Evolutionary conservation across 805 yeast genomes (phyloP), one percentile per base, ranked within the genome.

Genomic region (Cyberlindnera maritima): DNA sequence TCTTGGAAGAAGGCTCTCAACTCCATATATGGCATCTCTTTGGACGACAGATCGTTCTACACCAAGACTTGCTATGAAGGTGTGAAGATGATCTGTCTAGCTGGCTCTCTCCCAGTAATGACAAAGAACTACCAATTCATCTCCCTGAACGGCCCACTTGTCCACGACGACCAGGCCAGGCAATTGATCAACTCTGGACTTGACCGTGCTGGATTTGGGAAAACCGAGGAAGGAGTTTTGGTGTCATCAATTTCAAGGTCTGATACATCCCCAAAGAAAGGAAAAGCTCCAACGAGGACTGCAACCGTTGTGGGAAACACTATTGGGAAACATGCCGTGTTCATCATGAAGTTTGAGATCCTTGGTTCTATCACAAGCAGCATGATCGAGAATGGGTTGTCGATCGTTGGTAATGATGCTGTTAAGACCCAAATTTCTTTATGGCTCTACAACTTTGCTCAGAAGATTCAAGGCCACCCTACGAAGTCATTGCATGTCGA

Each of bases 111-210:
- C 0, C 67, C 76, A 1, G 49, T 62, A 1, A 67, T 66, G 44
- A 57, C 72, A 0, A 70, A 63, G 36, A 49, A 55, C 1, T 65
- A 68, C 46, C 86, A 80, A 53, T 72, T 67, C 42, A 53, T 79
- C 1, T 75, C 68, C 43, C 52, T 77, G 19, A 79, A 81, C 57
- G 69, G 69, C 3, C 62, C 75, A 20, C 8, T 37, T 44, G 46
- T 54, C 13, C 41, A 36, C 21, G 44, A 46, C 37, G 41, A 32
- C 3, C 47, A 44, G 4, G 18, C 69, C 10, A 23, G 37, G 2
- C 54, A 49, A 17, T 40, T 21, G 0, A 50, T 71, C 12, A 65
- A 65, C 41, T 54, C 50, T 29, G 19, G 51, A 7, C 69, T 70
- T 45, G 31, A 36, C 11, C 40, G 53, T 43, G 29, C 63, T 35